These are phyloP conservation scores for Picea glauca DNA, from an alignment of 75 land plant species.

Conservation along the genomic window DNA sequence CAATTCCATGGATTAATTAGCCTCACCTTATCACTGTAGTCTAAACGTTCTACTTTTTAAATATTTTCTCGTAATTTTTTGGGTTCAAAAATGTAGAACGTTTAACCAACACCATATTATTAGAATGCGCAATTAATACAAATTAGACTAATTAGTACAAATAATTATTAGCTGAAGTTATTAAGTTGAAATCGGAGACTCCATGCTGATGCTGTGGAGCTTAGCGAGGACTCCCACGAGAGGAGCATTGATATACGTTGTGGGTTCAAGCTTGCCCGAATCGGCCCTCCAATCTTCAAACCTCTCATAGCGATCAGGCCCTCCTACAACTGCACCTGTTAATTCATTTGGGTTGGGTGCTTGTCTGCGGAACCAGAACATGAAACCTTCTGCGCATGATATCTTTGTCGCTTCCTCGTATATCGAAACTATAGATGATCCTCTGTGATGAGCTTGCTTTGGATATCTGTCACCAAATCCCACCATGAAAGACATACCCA, in stretches of 20 bases:
- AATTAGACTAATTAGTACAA: no score
- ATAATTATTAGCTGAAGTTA: no score
- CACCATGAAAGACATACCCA: conserved; percentile 64
- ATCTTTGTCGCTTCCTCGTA: not conserved
- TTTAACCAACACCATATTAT: no score
- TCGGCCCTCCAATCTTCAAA: conserved; percentile 56
- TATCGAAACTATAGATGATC: conserved; percentile 56
- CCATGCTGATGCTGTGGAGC: conserved; percentile 20
- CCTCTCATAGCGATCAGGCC: conserved; percentile 64
- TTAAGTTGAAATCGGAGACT: no score
- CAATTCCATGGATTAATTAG: no score
- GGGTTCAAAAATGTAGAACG: no score
- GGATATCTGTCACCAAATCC: conserved; percentile 70
- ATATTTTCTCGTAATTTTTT: no score
- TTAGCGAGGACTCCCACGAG: conserved; percentile 60
- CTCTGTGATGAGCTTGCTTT: conserved; percentile 68
- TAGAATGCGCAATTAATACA: no score
- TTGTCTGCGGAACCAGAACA: conserved; percentile 38
- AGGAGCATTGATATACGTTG: conserved; percentile 75
- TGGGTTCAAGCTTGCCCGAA: conserved; percentile 54
- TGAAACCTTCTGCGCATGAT: conserved; percentile 59
- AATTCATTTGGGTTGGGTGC: conserved; percentile 61
- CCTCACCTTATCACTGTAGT: no score
- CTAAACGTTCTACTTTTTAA: no score
- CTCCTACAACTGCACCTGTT: conserved; percentile 81